phyloP scores from a whole-genome alignment of 768 basidiomycete species.

The Omphalotus guepiniiformis region DNA sequence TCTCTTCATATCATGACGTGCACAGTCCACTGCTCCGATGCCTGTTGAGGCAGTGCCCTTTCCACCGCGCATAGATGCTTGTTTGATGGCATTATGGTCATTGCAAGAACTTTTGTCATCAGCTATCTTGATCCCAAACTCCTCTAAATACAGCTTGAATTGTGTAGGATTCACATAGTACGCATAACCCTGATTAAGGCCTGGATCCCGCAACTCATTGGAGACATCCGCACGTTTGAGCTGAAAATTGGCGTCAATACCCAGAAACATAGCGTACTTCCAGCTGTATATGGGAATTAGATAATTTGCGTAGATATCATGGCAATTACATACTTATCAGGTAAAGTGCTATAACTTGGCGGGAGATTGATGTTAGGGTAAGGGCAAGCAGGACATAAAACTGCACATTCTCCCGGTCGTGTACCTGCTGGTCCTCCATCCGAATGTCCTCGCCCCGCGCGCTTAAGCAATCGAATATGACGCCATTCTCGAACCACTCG shows the following conservation, averaged over 20 bases:
- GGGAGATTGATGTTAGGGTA: constrained; percentile 18
- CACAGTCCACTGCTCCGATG: background rate
- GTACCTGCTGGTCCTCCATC: constrained; percentile 6
- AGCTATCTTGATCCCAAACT: background rate
- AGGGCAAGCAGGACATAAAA: constrained; percentile 24
- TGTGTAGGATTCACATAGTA: constrained; percentile 10
- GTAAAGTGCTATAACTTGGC: background rate
- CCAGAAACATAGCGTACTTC: constrained; percentile 9
- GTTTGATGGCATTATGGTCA: constrained; percentile 6
- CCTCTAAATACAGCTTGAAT: constrained; percentile 5
- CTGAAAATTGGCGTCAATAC: constrained; percentile 11
- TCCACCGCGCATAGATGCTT: background rate
- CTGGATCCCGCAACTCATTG: constrained; percentile 8
- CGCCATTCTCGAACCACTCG: constrained; percentile 14
- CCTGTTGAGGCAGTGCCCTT: background rate
- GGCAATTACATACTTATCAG: background rate
- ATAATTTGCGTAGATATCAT: background rate
- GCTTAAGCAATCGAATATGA: constrained; percentile 19
- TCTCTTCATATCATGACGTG: constrained; percentile 4
- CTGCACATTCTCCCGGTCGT: constrained; percentile 13
- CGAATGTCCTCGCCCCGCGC: constrained; percentile 18
- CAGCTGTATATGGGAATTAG: constrained; percentile 5
- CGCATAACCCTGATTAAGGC: constrained; percentile 4
- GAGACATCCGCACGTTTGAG: constrained; percentile 4
- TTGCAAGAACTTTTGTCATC: constrained; percentile 1